phyloP scores from a whole-genome alignment of 2,329 filamentous ascomycete species.

The Oidium heveae region DNA sequence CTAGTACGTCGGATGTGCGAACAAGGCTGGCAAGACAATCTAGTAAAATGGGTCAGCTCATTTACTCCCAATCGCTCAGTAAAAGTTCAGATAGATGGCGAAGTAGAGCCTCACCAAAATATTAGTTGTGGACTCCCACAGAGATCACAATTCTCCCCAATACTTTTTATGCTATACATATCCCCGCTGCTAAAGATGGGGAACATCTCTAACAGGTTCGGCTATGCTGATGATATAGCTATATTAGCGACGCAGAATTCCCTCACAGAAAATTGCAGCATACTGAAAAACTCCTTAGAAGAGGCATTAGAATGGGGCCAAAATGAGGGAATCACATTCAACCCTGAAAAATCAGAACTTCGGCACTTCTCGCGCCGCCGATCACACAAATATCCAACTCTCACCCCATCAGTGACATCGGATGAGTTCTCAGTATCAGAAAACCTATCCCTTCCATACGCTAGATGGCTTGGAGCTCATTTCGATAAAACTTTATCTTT shows the following conservation, averaged over 20 bases:
- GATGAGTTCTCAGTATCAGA: neutral
- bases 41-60: neutral
- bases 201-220: neutral
- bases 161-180: neutral
- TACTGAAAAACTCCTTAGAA: neutral
- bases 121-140: neutral
- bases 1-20: neutral
- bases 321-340: neutral
- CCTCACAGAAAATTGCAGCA: neutral
- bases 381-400: neutral
- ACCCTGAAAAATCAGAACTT: neutral
- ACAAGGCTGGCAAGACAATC: neutral
- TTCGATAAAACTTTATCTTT: neutral
- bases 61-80: neutral
- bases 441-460: neutral
- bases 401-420: neutral
- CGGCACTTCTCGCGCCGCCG: neutral
- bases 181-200: neutral
- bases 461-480: neutral
- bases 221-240: neutral
- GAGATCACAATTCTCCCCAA: neutral
- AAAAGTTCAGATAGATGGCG: neutral
- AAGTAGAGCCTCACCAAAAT: neutral
- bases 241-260: neutral
- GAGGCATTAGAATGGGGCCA: neutral